Percentiles rank a stretch among this genome's conserved stretches.
Evolutionary conservation across 129 eudicot species (phyloP).

Genomic region (Calendula officinalis): DNA sequence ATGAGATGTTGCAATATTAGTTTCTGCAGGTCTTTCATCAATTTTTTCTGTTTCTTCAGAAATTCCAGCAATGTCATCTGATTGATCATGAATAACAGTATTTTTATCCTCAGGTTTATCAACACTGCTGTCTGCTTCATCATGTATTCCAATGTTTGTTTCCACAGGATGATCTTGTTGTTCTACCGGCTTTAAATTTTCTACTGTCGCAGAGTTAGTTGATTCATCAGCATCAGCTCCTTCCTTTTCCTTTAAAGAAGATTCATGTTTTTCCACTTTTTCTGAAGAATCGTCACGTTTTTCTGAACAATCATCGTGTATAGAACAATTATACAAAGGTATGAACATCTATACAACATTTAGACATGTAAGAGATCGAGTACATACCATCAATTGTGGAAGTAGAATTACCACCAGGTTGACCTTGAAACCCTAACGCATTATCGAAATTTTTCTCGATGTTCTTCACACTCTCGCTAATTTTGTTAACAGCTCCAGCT

Average conservation of each 20-base stretch:
- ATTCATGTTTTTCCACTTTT: constrained; percentile 38
- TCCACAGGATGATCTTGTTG: constrained; percentile 12
- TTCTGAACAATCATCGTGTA: constrained; percentile 24
- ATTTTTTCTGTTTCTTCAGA: constrained; percentile 28
- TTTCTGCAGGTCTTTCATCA: constrained; percentile 36
- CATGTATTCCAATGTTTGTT: neutral
- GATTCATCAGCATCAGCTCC: constrained; percentile 34
- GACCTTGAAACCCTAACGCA: constrained; percentile 83
- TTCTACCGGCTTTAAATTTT: constrained; percentile 17
- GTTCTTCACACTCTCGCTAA: constrained; percentile 89
- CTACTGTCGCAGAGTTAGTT: constrained; percentile 28
- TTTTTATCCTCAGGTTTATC: constrained; percentile 7
- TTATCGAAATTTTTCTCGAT: constrained; percentile 87
- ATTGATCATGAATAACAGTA: neutral
- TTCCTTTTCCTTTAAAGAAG: constrained; percentile 34
- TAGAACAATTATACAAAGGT: constrained; percentile 24
- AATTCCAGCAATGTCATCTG: constrained; percentile 4
- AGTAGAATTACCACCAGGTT: constrained; percentile 33
- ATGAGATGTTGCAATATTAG: constrained; percentile 21
- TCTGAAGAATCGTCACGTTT: constrained; percentile 21
- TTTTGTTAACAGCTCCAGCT: constrained; percentile 85
- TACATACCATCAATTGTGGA: constrained; percentile 45
- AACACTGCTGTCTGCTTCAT: constrained; percentile 10
- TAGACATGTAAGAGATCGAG: neutral
- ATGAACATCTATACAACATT: constrained; percentile 30